phyloP scores from a whole-genome alignment of 2,329 filamentous ascomycete genomes.

The Stylonectria norvegica region DNA sequence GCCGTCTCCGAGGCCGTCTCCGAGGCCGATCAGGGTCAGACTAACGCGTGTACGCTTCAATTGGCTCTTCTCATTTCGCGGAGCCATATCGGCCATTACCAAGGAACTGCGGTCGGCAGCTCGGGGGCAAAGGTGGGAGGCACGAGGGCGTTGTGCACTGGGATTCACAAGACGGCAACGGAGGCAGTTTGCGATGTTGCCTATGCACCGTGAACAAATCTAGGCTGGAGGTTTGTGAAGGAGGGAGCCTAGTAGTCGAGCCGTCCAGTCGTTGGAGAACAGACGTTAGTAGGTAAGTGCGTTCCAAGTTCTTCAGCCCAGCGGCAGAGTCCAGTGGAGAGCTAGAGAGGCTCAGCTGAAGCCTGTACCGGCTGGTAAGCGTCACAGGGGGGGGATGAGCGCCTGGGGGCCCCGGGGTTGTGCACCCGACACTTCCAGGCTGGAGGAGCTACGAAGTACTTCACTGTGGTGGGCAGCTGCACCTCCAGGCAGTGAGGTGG shows the following conservation, averaged over 20 bases:
- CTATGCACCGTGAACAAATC: constrained; percentile 26
- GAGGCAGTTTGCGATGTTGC: constrained; percentile 17
- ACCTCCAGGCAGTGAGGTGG: too few species aligned
- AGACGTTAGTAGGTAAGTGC: constrained; percentile 4
- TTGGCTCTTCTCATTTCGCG: constrained; percentile 71
- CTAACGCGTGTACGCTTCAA: constrained; percentile 78
- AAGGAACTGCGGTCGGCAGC: constrained; percentile 5
- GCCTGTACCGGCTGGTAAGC: too few species aligned
- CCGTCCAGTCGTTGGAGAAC: constrained; percentile 2
- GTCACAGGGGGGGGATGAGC: constrained; percentile 13
- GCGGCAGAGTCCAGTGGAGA: too few species aligned
- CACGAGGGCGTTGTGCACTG: constrained; percentile 14
- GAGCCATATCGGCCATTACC: constrained; percentile 47
- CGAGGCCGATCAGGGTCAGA: constrained; percentile 28
- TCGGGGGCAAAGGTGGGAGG: constrained; percentile 15
- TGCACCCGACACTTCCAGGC: too few species aligned
- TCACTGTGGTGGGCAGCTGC: too few species aligned
- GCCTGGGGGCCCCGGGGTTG: constrained; percentile 19
- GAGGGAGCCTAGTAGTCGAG: constrained; percentile 18
- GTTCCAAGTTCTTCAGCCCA: too few species aligned
- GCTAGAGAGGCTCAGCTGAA: too few species aligned
- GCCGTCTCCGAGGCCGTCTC: too few species aligned
- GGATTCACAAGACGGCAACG: constrained; percentile 4
- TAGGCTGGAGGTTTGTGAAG: constrained; percentile 22
- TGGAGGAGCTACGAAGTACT: too few species aligned